Evolutionary conservation across 305 asterid species (phyloP), one percentile per base, ranked within the genome.

Genomic region (Ilex paraguariensis): DNA sequence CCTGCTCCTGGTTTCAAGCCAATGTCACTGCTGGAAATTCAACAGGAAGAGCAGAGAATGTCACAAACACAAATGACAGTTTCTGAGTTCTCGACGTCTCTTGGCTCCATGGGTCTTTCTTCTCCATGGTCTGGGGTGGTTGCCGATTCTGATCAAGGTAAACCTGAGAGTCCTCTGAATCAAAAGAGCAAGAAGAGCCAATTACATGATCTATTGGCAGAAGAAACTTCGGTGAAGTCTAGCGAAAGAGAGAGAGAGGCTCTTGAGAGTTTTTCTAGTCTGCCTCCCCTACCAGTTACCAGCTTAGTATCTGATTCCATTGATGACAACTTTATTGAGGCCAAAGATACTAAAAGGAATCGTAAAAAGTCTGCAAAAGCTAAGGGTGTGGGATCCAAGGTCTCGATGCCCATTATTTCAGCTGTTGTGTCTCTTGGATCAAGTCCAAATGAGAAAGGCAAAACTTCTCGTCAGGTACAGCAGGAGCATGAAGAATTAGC

Each of bases 1-100:
- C 89, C 87, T 65, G 92, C 97, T 67, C 89, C 97, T 68, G 95
- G 95, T 66, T 84, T 89, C 74, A 89, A 80, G 77, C 91, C 94
- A 7, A 89, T 81, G 74, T 87, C 95, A 31, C 65, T 89, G 12
- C 62, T 87, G 57, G 95, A 89, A 72, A 89, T 89, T 70, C 97
- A 89, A 60, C 86, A 76, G 80, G 97, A 89, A 80, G 95, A 89
- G 77, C 89, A 84, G 80, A 78, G 82, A 67, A 83, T 86, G 79
- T 86, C 89, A 52, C 80, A 42, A 45, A 79, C 66, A 60, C 87
- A 81, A 75, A 64, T 70, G 54, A 74, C 65, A 54, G 75, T 59
- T 70, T 45, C 84, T 65, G 91, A 78, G 57, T 72, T 79, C 49
- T 67, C 83, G 46, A 63, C 76, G 28, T 66, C 93, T 57, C 66